phyloP scores from a whole-genome alignment of 2,329 filamentous ascomycete species.

The Diaporthe nobilis region DNA sequence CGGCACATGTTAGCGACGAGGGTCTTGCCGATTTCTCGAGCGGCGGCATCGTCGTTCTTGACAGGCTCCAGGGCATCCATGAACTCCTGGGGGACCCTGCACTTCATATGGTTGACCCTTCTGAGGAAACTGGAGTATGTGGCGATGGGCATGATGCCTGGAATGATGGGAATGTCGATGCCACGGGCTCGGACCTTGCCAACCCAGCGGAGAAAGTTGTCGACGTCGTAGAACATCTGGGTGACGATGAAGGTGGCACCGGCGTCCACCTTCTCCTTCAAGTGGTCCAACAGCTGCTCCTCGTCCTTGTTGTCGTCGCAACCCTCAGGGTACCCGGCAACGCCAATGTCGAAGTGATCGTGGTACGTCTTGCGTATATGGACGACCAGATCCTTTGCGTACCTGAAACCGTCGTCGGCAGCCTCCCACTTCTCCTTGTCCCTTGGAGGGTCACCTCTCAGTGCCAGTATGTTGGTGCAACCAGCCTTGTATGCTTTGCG shows the following conservation, averaged over 20 bases:
- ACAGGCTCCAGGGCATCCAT: slow-evolving; percentile 87
- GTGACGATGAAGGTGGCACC: slow-evolving; percentile 96
- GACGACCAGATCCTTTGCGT: slow-evolving; percentile 86
- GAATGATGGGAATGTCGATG: slow-evolving; percentile 79
- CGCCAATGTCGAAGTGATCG: slow-evolving; percentile 96
- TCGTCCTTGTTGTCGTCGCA: slow-evolving; percentile 93
- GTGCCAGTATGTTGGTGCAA: slow-evolving; percentile 96
- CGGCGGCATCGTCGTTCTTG: slow-evolving; percentile 96
- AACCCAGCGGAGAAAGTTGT: slow-evolving; percentile 95
- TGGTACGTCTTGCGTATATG: slow-evolving; percentile 86
- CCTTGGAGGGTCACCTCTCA: slow-evolving; percentile 92
- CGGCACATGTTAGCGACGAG: slow-evolving; percentile 92
- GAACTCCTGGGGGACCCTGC: slow-evolving; percentile 86
- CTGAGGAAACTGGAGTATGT: slow-evolving; percentile 95
- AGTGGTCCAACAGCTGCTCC: slow-evolving; percentile 86
- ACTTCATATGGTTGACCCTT: slow-evolving; percentile 91
- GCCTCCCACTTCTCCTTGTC: slow-evolving; percentile 96
- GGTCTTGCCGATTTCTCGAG: slow-evolving; percentile 88
- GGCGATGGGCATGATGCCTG: slow-evolving; percentile 94
- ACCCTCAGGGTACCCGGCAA: slow-evolving; percentile 96
- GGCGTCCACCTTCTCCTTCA: slow-evolving; percentile 97
- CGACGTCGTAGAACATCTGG: slow-evolving; percentile 99
- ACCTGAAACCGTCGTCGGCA: slow-evolving; percentile 87
- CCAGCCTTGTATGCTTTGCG: slow-evolving; percentile 92
- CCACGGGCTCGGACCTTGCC: slow-evolving; percentile 87